Evolutionary conservation across 345 rosid genomes (phyloP).

Genomic region (Ceriops zippeliana): DNA sequence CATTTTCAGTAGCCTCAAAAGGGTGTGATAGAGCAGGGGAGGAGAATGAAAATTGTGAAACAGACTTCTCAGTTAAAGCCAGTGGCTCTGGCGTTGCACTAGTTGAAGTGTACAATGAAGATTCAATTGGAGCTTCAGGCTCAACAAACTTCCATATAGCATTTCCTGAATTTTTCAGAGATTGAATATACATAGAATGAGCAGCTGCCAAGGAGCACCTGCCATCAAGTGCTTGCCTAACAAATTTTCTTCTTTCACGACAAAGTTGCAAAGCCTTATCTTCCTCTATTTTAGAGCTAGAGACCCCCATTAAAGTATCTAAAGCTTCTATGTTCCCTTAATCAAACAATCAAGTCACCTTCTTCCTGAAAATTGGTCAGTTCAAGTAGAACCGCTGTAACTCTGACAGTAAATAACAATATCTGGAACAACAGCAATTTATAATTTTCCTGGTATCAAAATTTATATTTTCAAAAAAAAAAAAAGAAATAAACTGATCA

Average conservation of each 20-base stretch:
- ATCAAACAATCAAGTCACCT: conserved; percentile 12
- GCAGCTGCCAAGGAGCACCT: conserved; percentile 79
- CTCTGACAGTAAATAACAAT: neutral
- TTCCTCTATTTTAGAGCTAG: conserved; percentile 71
- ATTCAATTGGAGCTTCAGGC: conserved; percentile 63
- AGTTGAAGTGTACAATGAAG: conserved; percentile 77
- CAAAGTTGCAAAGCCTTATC: conserved; percentile 86
- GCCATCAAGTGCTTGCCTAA: conserved; percentile 90
- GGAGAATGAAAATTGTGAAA: conserved; percentile 56
- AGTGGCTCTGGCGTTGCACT: conserved; percentile 73
- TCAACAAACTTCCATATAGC: conserved; percentile 80
- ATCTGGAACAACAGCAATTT: neutral
- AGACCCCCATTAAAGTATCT: conserved; percentile 51
- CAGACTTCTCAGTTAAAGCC: conserved; percentile 52
- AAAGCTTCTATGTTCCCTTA: neutral
- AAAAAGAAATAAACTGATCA: neutral
- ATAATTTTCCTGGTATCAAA: neutral
- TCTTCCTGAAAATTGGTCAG: conserved; percentile 28
- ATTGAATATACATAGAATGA: conserved; percentile 67
- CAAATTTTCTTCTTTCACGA: conserved; percentile 78
- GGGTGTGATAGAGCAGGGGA: conserved; percentile 59
- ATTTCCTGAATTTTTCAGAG: conserved; percentile 63
- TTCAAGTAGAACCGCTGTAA: neutral
- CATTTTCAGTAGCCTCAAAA: conserved; percentile 39
- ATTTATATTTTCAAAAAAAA: neutral